A percentile compares a stretch with the other conserved stretches of the same genome.
Evolutionary conservation across 192 early-diverging fungal genomes (phyloP).

Genomic region (Backusella westeae): DNA sequence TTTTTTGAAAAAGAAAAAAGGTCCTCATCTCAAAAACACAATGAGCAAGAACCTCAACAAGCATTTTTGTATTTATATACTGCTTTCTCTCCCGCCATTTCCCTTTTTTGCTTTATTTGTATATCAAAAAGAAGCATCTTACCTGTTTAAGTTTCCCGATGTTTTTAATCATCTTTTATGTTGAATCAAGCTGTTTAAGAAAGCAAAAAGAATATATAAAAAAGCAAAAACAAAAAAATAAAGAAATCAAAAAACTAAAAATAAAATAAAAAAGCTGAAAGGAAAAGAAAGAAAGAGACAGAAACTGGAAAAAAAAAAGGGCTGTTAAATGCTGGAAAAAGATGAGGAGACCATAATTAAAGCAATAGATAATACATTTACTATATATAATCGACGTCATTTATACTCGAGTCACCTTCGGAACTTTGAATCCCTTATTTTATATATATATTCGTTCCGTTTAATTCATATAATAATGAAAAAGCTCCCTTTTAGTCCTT

Average conservation of each 20-base stretch:
- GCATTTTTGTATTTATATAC: neutral
- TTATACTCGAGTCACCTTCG: neutral
- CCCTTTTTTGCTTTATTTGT: neutral
- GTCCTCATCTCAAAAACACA: neutral
- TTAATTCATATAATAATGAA: neutral
- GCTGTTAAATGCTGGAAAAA: neutral
- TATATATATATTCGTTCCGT: neutral
- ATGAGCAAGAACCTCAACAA: neutral
- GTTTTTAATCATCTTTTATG: constrained; percentile 53
- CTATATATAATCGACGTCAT: constrained; percentile 1
- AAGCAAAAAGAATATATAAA: neutral
- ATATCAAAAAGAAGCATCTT: constrained; percentile 15
- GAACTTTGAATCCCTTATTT: constrained; percentile 1
- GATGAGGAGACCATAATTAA: constrained; percentile 2
- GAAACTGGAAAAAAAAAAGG: neutral
- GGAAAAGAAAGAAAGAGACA: neutral
- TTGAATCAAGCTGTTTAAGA: neutral
- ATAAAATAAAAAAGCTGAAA: neutral
- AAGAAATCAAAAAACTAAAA: constrained; percentile 15
- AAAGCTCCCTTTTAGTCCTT: neutral
- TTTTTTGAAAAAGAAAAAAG: neutral
- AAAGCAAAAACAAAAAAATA: constrained; percentile 13
- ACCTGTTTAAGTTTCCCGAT: constrained; percentile 69
- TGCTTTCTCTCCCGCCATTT: neutral
- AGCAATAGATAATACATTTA: neutral